A percentile compares a stretch with the other conserved stretches of the same genome.
Evolutionary conservation across 208 protist species (phyloP).

Genomic region (Wallacemonas rigidus): DNA sequence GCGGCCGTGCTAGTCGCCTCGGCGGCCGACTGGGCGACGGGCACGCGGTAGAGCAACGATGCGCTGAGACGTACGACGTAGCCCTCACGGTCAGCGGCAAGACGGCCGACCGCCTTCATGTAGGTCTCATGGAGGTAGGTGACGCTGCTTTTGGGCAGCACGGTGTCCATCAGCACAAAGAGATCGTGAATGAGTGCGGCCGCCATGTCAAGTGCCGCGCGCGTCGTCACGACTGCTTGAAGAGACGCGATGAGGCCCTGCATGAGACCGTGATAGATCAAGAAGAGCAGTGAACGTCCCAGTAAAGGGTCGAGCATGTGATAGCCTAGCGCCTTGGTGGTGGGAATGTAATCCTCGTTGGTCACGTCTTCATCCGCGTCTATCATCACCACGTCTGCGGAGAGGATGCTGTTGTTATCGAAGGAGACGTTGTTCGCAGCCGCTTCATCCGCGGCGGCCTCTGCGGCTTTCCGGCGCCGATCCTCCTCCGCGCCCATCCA

Average conservation of each 20-base stretch:
- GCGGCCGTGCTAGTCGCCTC: constrained; percentile 13
- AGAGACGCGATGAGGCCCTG: constrained; percentile 75
- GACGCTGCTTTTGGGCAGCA: constrained; percentile 77
- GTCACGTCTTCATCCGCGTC: constrained; percentile 25
- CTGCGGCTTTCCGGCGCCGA: constrained; percentile 34
- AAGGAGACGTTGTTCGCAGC: constrained; percentile 9
- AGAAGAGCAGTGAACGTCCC: constrained; percentile 63
- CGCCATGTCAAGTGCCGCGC: constrained; percentile 50
- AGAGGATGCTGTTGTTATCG: constrained; percentile 27
- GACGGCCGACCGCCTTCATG: constrained; percentile 70
- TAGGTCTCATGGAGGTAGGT: constrained; percentile 75
- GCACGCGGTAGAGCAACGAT: constrained; percentile 53
- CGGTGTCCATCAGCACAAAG: constrained; percentile 87
- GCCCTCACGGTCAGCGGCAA: constrained; percentile 59
- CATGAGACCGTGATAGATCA: constrained; percentile 84
- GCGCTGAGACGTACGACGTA: constrained; percentile 59
- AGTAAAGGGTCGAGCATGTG: constrained; percentile 84
- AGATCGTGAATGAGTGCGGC: constrained; percentile 81
- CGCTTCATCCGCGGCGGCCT: constrained; percentile 13
- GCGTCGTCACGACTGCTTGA: constrained; percentile 50
- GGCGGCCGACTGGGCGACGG: neutral
- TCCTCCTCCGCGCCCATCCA: constrained; percentile 79
- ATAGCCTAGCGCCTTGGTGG: constrained; percentile 86
- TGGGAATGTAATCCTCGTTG: constrained; percentile 63
- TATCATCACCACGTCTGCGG: constrained; percentile 24